phyloP scores from a whole-genome alignment of 2,329 filamentous ascomycete genomes.

The Pleurostoma richardsiae region DNA sequence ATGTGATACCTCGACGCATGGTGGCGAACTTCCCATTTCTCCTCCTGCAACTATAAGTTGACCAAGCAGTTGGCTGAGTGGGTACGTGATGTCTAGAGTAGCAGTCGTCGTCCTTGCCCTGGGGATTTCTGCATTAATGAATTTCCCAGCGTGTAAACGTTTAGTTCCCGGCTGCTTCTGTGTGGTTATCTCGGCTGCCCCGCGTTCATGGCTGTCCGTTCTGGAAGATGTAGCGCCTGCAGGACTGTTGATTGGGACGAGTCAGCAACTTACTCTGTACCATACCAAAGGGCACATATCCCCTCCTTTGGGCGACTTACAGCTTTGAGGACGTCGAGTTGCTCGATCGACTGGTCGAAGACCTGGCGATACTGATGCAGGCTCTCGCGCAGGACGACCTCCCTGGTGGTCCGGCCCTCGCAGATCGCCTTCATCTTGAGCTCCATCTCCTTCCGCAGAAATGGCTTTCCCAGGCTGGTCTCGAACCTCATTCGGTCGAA shows the following conservation, averaged over 20 bases:
- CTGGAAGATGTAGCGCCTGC: constrained; percentile 49
- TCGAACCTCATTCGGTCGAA: constrained; percentile 94
- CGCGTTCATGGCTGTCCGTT: constrained; percentile 11
- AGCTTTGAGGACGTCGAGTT: constrained; percentile 61
- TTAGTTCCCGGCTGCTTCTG: too few species aligned
- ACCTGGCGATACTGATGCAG: constrained; percentile 82
- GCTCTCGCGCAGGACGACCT: constrained; percentile 74
- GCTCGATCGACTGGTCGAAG: constrained; percentile 75
- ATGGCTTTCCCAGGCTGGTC: constrained; percentile 89
- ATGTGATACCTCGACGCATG: too few species aligned
- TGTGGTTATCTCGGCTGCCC: too few species aligned
- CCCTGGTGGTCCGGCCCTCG: constrained; percentile 72
- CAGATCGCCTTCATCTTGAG: constrained; percentile 95
- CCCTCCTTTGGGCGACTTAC: constrained; percentile 36
- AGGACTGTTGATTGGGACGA: constrained; percentile 31
- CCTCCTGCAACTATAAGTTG: too few species aligned
- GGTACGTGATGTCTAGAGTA: too few species aligned
- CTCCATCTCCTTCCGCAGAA: constrained; percentile 97
- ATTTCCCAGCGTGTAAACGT: too few species aligned
- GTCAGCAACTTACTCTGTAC: constrained; percentile 7
- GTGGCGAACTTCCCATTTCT: too few species aligned
- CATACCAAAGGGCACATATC: background rate
- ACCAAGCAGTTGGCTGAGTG: too few species aligned
- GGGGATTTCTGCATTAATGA: too few species aligned
- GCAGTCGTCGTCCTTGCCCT: too few species aligned